phyloP scores from a whole-genome alignment of 345 rosid genomes.

The Microcos paniculata region DNA sequence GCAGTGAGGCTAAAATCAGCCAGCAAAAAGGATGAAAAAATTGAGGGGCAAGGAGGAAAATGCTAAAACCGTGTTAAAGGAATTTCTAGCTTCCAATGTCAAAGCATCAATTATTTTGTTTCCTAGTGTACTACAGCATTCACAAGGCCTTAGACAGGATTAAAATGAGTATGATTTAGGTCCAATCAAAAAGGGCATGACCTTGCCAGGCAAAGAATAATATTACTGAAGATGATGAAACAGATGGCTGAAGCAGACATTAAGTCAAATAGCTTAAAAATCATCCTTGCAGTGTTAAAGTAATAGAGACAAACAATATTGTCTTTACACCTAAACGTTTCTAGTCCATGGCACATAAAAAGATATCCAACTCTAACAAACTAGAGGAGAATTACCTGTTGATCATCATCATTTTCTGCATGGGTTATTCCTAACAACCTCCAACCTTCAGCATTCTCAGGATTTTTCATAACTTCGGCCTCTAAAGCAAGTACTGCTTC shows the following conservation, averaged over 20 bases:
- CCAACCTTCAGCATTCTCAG: constrained; percentile 99
- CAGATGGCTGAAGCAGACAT: not conserved
- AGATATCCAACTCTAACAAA: not conserved
- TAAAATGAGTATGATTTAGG: not conserved
- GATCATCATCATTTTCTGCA: constrained; percentile 99
- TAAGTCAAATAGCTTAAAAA: not conserved
- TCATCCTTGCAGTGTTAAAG: constrained; percentile 4
- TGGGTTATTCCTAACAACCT: constrained; percentile 97
- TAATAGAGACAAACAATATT: not conserved
- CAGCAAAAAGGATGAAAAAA: not conserved
- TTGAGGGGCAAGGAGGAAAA: not conserved
- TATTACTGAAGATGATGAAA: not conserved
- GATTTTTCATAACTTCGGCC: constrained; percentile 97
- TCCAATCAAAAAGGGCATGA: not conserved
- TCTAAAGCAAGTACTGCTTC: constrained; percentile 99
- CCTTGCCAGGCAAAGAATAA: constrained; percentile 1
- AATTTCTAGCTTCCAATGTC: not conserved
- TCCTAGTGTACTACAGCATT: not conserved
- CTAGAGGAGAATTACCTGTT: constrained; percentile 59
- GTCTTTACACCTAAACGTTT: too few relatives aligned
- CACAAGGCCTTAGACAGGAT: not conserved
- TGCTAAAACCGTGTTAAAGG: not conserved
- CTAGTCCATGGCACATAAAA: not conserved
- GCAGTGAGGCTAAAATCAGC: not conserved
- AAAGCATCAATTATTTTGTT: not conserved